Conservation (phyloP, 148 eudicot species). For the Cornus kousa region DNA sequence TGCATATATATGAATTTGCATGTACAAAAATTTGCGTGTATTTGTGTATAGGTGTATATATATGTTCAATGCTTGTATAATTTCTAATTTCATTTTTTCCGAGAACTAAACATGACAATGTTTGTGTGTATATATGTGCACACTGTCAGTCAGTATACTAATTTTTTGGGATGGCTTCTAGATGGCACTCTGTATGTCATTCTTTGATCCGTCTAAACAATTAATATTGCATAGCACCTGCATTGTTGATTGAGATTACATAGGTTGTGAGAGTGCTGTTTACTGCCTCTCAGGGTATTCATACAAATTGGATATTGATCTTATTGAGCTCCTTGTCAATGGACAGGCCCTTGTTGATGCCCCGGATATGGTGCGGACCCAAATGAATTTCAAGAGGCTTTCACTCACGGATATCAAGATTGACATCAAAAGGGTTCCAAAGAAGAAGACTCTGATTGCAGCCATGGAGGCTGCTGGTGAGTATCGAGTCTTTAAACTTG, state of each 20-base stretch:
- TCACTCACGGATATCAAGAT: slow-evolving; percentile 54
- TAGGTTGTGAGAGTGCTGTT: too few species aligned
- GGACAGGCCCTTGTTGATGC: slow-evolving; percentile 57
- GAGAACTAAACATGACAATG: background rate
- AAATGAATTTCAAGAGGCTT: slow-evolving; percentile 66
- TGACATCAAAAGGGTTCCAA: slow-evolving; percentile 48
- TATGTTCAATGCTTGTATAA: too few species aligned
- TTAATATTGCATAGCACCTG: background rate
- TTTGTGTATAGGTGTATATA: too few species aligned
- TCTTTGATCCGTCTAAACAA: background rate
- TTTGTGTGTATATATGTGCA: too few species aligned
- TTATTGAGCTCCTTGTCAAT: background rate
- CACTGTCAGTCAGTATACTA: too few species aligned
- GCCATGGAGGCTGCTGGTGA: slow-evolving; percentile 59
- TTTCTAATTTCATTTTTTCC: too few species aligned
- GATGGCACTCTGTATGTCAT: background rate
- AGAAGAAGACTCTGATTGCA: slow-evolving; percentile 40
- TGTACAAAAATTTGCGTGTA: too few species aligned
- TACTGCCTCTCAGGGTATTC: background rate
- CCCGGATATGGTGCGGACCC: slow-evolving; percentile 59
- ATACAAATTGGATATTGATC: background rate
- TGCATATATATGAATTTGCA: too few species aligned
- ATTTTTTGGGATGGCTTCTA: too few species aligned
- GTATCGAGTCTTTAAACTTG: background rate
- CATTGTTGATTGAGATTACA: background rate